Percentiles rank a stretch among this genome's conserved stretches.
Conservation (phyloP, 495 filamentous ascomycete genomes). For the Penicillium cinerascens region DNA sequence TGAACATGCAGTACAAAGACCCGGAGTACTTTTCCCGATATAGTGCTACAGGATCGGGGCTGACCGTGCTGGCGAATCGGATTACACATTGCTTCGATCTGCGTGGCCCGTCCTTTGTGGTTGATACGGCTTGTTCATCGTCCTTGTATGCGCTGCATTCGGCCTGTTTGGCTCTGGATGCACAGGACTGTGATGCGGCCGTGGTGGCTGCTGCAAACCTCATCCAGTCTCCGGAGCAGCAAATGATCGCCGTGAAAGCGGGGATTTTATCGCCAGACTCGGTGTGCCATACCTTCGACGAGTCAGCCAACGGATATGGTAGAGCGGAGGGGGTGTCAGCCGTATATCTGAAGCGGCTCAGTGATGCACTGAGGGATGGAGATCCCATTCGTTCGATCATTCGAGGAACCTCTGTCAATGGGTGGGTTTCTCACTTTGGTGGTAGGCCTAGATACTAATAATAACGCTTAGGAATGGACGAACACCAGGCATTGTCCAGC, state of each 20-base stretch:
- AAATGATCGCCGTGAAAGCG: too few species aligned
- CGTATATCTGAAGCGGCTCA: conserved; percentile 23
- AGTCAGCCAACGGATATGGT: conserved; percentile 34
- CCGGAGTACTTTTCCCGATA: conserved; percentile 19
- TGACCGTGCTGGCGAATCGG: conserved; percentile 1
- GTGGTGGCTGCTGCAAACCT: conserved; percentile 2
- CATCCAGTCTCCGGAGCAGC: too few species aligned
- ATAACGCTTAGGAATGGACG: conserved; percentile 51
- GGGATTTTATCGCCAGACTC: conserved; percentile 5
- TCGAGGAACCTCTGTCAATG: conserved; percentile 32
- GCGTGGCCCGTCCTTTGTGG: background rate
- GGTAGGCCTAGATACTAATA: too few species aligned
- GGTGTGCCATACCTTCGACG: too few species aligned
- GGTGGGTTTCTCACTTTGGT: too few species aligned
- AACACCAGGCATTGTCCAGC: conserved; percentile 26
- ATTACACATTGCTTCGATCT: conserved; percentile 4
- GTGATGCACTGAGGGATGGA: conserved; percentile 21
- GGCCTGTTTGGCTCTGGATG: background rate
- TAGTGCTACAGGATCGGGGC: background rate
- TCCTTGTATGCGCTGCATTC: conserved; percentile 1
- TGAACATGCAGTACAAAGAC: conserved; percentile 37
- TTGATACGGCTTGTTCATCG: conserved; percentile 2
- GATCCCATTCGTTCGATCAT: conserved; percentile 35
- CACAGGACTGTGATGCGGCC: background rate
- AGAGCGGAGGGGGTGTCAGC: conserved; percentile 49